Percentiles rank a stretch among this genome's conserved stretches.
phyloP scores from a whole-genome alignment of 2,329 filamentous ascomycete species.

The Trichoderma koningii region DNA sequence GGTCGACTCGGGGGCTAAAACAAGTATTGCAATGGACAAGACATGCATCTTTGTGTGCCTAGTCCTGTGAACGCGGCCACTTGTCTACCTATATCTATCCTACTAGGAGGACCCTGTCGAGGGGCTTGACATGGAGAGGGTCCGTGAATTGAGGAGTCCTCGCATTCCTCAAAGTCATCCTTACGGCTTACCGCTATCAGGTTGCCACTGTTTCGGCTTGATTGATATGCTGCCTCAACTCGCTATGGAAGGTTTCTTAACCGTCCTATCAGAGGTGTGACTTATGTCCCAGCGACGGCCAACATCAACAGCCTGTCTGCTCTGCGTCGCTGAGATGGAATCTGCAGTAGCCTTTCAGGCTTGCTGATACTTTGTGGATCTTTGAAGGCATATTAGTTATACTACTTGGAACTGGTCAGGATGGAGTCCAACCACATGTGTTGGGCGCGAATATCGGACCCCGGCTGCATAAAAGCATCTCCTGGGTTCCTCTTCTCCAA shows the following conservation, averaged over 20 bases:
- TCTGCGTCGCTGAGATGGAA: neutral
- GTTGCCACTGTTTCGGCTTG: constrained; percentile 12
- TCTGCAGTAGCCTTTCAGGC: neutral
- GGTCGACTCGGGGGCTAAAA: neutral
- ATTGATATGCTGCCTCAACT: neutral
- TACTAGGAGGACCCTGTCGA: neutral
- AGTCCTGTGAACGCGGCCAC: constrained; percentile 13
- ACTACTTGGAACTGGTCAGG: neutral
- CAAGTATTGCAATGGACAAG: constrained; percentile 13
- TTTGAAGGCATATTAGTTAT: neutral
- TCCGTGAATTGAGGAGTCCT: neutral
- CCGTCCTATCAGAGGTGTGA: neutral
- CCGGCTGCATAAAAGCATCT: constrained; percentile 12
- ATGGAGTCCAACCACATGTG: neutral
- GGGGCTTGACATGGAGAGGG: neutral
- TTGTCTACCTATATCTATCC: constrained; percentile 8
- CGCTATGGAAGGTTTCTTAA: neutral
- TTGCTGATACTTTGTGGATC: neutral
- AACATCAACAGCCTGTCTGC: constrained; percentile 1
- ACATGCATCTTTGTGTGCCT: constrained; percentile 4
- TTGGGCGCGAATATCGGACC: neutral
- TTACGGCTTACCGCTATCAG: neutral
- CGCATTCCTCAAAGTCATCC: neutral
- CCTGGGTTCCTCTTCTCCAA: neutral
- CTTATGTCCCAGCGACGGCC: constrained; percentile 3